phyloP scores from a whole-genome alignment of 2,329 filamentous ascomycete species.

The Colletotrichum orbiculare region DNA sequence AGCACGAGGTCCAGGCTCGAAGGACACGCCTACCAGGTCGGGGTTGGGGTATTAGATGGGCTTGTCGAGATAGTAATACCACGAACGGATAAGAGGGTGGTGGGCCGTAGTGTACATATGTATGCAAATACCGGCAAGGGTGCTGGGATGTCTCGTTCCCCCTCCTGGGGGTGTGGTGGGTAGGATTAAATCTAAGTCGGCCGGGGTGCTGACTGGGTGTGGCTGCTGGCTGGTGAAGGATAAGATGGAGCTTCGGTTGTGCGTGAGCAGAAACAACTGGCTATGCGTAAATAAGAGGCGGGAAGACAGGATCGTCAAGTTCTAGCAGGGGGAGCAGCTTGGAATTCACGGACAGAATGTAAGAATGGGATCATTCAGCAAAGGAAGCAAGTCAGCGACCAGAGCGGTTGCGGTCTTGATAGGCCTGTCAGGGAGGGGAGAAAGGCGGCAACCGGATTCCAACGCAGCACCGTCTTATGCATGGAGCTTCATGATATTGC shows the following conservation, averaged over 20 bases:
- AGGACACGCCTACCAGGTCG: constrained; percentile 24
- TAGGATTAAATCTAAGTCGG: constrained; percentile 35
- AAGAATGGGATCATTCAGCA: constrained; percentile 9
- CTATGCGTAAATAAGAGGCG: constrained; percentile 1
- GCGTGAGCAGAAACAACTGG: constrained; percentile 1
- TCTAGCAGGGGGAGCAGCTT: background rate
- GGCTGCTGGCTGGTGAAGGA: constrained; percentile 26
- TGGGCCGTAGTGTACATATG: constrained; percentile 37
- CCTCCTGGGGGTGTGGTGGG: constrained; percentile 34
- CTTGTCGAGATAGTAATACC: constrained; percentile 36
- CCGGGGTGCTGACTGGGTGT: constrained; percentile 31
- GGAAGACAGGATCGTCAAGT: background rate
- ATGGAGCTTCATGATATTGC: constrained; percentile 30
- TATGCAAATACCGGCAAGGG: constrained; percentile 38
- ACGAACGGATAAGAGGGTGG: constrained; percentile 25
- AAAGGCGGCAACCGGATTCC: constrained; percentile 12
- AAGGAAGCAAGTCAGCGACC: constrained; percentile 8
- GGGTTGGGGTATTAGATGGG: constrained; percentile 34
- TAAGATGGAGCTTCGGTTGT: constrained; percentile 25
- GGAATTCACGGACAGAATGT: background rate
- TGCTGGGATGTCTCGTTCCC: constrained; percentile 30
- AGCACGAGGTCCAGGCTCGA: constrained; percentile 34
- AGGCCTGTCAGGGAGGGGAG: constrained; percentile 12
- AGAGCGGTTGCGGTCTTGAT: constrained; percentile 12
- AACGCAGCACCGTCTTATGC: constrained; percentile 26